A percentile compares a stretch with the other conserved stretches of the same genome.
These are phyloP conservation scores for Plasmodium gonderi DNA, from an alignment of 169 alveolate genomes.

Conservation along the genomic window DNA sequence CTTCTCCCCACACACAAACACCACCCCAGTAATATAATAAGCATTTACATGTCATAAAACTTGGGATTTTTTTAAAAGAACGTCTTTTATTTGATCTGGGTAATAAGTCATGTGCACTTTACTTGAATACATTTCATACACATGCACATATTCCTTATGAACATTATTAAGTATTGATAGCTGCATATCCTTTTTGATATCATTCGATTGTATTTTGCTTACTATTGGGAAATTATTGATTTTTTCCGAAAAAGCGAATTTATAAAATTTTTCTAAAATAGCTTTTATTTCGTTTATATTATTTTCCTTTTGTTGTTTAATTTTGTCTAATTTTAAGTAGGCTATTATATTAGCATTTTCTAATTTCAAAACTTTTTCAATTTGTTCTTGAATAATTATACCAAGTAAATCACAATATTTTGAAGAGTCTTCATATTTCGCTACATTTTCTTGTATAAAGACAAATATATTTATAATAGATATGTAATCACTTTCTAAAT, in stretches of 20 bases:
- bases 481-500: slow-evolving; percentile 40
- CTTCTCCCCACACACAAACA: not conserved
- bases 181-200: slow-evolving; percentile 21
- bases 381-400: slow-evolving; percentile 49
- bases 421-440: slow-evolving; percentile 33
- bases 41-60: not conserved
- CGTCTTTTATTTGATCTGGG: slow-evolving; percentile 51
- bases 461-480: slow-evolving; percentile 61
- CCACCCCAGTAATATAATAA: not conserved
- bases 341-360: slow-evolving; percentile 15
- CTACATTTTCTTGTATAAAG: slow-evolving; percentile 61
- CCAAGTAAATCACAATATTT: slow-evolving; percentile 52
- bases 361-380: slow-evolving; percentile 22
- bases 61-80: slow-evolving; percentile 20
- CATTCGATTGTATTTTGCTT: slow-evolving; percentile 36
- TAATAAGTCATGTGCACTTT: slow-evolving; percentile 6
- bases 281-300: slow-evolving; percentile 23
- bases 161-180: not conserved
- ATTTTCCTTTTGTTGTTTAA: not conserved
- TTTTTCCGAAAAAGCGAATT: slow-evolving; percentile 52
- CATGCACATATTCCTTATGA: slow-evolving; percentile 15
- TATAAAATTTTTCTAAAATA: slow-evolving; percentile 49
- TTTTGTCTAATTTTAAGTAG: slow-evolving; percentile 32
- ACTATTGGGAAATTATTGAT: slow-evolving; percentile 14
- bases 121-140: slow-evolving; percentile 18